Percentiles rank a stretch among this genome's conserved stretches.
These are phyloP conservation scores for Venturia oleaginea DNA, from an alignment of 2,329 filamentous ascomycete species.

Conservation along the genomic window DNA sequence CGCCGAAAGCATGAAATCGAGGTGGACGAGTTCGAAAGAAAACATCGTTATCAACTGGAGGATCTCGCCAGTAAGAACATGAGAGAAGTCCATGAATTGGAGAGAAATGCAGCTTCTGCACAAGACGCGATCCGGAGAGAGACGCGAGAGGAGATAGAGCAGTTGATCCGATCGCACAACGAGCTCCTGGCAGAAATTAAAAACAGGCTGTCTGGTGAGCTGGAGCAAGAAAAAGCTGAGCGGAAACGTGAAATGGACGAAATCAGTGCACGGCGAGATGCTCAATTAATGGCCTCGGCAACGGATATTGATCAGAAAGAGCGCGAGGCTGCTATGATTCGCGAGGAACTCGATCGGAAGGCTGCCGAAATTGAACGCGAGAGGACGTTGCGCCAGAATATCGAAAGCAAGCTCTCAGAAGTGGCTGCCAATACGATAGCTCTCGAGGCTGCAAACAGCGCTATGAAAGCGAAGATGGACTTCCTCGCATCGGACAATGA, in stretches of 20 bases:
- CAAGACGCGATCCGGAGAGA: conserved; percentile 33
- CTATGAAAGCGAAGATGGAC: conserved; percentile 71
- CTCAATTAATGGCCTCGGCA: conserved; percentile 40
- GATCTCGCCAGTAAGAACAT: conserved; percentile 45
- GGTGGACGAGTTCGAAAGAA: conserved; percentile 43
- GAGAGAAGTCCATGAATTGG: conserved; percentile 47
- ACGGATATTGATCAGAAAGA: conserved; percentile 45
- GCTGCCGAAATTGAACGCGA: conserved; percentile 44
- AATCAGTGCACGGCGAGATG: conserved; percentile 44
- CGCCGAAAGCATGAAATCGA: conserved; percentile 43
- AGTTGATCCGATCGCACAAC: conserved; percentile 51
- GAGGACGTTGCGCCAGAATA: conserved; percentile 47
- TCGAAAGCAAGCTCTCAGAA: conserved; percentile 45
- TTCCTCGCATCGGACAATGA: conserved; percentile 87
- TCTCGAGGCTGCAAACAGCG: conserved; percentile 66
- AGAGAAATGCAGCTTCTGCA: conserved; percentile 40
- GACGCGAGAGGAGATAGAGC: conserved; percentile 47
- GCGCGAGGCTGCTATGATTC: conserved; percentile 41
- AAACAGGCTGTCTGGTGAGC: conserved; percentile 53
- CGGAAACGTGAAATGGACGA: conserved; percentile 56
- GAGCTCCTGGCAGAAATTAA: conserved; percentile 59
- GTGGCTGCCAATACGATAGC: conserved; percentile 35
- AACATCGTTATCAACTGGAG: conserved; percentile 48
- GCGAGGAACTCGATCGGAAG: conserved; percentile 41
- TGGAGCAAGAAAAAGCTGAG: conserved; percentile 52